Percentiles rank a stretch among this genome's conserved stretches.
Conservation (phyloP, 345 rosid species). For the Raphanus raphanistrum region DNA sequence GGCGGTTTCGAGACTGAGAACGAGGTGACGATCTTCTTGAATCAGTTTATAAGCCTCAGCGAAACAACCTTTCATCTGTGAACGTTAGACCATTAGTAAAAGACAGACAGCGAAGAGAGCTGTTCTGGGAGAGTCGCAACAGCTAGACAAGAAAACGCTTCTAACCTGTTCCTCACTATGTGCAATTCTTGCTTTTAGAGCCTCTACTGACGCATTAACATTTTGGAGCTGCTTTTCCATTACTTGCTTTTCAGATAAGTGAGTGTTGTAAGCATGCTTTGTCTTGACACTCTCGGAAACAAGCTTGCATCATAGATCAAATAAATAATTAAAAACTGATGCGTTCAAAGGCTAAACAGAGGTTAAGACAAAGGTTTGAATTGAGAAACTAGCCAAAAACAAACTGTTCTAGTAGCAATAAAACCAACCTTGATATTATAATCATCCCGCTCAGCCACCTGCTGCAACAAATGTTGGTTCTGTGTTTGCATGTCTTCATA, state of each 20-base stretch:
- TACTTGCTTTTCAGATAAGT: conserved; percentile 78
- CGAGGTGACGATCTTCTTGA: conserved; percentile 76
- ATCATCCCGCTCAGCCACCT: conserved; percentile 86
- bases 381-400: conserved; percentile 7
- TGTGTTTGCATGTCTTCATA: conserved; percentile 96
- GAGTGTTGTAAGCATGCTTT: conserved; percentile 65
- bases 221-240: conserved; percentile 74
- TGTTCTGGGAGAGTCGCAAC: not conserved
- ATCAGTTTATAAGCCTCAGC: conserved; percentile 59
- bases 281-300: conserved; percentile 97
- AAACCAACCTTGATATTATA: conserved; percentile 82
- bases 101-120: not conserved
- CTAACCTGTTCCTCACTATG: conserved; percentile 78
- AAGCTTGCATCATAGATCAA: conserved; percentile 57
- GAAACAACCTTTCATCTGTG: conserved; percentile 75
- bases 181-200: conserved; percentile 59
- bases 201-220: conserved; percentile 57
- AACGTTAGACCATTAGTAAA: conserved; percentile 22
- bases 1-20: conserved; percentile 59
- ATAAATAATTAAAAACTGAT: conserved; percentile 4
- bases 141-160: conserved; percentile 1
- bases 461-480: conserved; percentile 83
- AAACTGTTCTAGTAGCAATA: conserved; percentile 8
- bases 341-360: conserved; percentile 19
- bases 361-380: not conserved